Percentiles rank a stretch among this genome's conserved stretches.
Conservation (phyloP, 2,329 filamentous ascomycete genomes). For the Ophiostoma piceae region DNA sequence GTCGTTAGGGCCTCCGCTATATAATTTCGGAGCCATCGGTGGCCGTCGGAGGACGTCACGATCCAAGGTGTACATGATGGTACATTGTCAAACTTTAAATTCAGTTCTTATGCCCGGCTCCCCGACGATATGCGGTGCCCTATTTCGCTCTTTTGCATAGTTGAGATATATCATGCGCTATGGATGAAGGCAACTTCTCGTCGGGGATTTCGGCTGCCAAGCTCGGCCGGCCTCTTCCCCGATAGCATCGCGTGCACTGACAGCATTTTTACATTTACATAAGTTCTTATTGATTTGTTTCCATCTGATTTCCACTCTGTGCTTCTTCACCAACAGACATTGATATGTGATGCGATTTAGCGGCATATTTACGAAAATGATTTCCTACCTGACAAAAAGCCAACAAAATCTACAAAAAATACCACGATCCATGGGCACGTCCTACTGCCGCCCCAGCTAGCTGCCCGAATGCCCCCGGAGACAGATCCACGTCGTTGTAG, state of each 20-base stretch:
- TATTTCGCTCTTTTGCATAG: no score
- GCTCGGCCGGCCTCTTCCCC: neutral
- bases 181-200: neutral
- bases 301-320: neutral
- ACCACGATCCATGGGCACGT: neutral
- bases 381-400: neutral
- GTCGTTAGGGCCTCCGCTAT: neutral
- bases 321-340: neutral
- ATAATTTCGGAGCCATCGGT: slow-evolving; percentile 7
- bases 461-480: neutral
- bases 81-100: neutral
- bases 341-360: neutral
- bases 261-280: neutral
- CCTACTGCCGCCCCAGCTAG: neutral
- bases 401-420: neutral
- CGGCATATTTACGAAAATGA: no score
- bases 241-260: neutral
- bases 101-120: neutral
- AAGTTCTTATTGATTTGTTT: neutral
- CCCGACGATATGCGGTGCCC: neutral
- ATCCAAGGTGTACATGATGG: neutral
- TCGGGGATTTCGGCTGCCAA: slow-evolving; percentile 2
- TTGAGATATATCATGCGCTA: no score
- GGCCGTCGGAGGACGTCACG: neutral
- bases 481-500: neutral